Evolutionary conservation across 371 early-diverging fungal species (phyloP).

Genomic region (Parasitella parasitica): DNA sequence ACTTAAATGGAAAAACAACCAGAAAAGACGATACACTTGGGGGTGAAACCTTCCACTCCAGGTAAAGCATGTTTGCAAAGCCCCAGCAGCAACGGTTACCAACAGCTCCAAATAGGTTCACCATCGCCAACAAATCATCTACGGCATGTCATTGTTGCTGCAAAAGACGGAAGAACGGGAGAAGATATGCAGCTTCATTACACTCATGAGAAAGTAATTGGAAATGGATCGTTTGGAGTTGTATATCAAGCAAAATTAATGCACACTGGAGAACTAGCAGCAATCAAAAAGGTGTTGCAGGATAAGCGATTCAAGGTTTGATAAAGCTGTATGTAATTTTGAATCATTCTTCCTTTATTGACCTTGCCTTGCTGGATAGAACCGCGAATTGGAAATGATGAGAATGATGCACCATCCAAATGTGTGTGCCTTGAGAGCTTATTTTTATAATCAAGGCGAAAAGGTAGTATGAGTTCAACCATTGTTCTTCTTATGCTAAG

Average conservation of each 20-base stretch:
- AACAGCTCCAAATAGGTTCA: not conserved
- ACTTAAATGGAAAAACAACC: conserved; percentile 7
- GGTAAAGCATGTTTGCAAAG: not conserved
- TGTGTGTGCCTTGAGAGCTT: conserved; percentile 71
- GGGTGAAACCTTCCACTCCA: conserved; percentile 2
- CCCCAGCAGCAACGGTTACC: not conserved
- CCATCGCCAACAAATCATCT: conserved; percentile 8
- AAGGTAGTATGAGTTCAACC: conserved; percentile 16
- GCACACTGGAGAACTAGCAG: conserved; percentile 73
- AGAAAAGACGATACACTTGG: conserved; percentile 7
- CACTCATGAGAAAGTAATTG: conserved; percentile 86
- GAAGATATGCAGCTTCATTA: conserved; percentile 83
- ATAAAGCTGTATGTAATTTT: not conserved
- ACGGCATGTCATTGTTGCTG: conserved; percentile 50
- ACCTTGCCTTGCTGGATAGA: conserved; percentile 47
- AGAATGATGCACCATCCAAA: conserved; percentile 76
- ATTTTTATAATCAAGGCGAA: conserved; percentile 74
- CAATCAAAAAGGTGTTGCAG: conserved; percentile 95
- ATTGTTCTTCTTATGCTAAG: not conserved
- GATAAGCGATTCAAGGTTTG: conserved; percentile 92
- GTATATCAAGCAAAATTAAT: conserved; percentile 92
- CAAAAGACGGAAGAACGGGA: conserved; percentile 85
- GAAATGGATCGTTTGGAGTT: conserved; percentile 96
- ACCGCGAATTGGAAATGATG: conserved; percentile 89
- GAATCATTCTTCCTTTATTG: not conserved